Evolutionary conservation across 2,329 filamentous ascomycete species (phyloP).

Genomic region (Fusarium sp.): DNA sequence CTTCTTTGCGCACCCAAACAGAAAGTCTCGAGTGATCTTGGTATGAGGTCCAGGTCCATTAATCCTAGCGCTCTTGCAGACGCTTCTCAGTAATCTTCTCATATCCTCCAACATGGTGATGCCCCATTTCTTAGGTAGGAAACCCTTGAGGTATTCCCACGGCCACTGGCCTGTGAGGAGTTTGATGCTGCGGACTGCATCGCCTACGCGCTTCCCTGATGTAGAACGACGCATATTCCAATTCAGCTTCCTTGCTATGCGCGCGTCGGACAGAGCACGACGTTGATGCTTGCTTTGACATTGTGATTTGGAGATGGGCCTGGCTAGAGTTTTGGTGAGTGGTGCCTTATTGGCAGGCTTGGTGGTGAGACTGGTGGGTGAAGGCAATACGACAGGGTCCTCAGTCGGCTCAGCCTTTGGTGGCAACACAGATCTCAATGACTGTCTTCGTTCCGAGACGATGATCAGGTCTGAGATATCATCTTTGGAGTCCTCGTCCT

Average conservation of each 20-base stretch:
- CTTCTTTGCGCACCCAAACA: not conserved
- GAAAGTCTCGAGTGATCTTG: not conserved
- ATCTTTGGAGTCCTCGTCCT: not conserved
- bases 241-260: not conserved
- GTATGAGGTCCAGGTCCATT: not conserved
- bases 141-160: constrained; percentile 3
- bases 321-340: not conserved
- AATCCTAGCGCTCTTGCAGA: not conserved
- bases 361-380: not conserved
- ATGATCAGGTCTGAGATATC: not conserved
- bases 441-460: not conserved
- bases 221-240: not conserved
- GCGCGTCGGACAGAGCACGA: not conserved
- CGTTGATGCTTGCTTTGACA: not conserved
- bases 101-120: not conserved
- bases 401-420: not conserved
- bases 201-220: not conserved
- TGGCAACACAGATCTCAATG: not conserved
- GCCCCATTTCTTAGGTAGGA: not conserved
- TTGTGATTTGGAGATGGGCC: not conserved
- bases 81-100: not conserved
- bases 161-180: constrained; percentile 1
- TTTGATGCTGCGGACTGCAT: not conserved
- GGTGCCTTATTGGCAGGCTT: not conserved
- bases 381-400: not conserved